Evolutionary conservation across 768 basidiomycete species (phyloP).

Genomic region (Dioszegia hungarica): DNA sequence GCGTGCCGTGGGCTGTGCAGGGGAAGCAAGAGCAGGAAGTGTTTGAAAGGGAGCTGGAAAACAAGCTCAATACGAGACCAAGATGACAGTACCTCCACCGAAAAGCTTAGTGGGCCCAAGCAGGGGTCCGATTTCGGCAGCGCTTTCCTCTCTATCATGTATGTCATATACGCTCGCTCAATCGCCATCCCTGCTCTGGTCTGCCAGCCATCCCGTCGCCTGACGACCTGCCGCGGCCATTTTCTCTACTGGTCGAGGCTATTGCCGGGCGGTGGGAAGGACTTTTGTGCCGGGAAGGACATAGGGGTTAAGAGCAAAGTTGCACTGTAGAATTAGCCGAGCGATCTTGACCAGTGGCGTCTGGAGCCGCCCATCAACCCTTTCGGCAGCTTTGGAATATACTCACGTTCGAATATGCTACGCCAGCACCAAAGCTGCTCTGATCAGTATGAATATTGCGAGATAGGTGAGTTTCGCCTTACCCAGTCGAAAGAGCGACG

Average conservation of each 20-base stretch:
- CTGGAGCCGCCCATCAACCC: background rate
- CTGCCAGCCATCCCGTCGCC: too few relatives aligned
- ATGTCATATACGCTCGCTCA: too few relatives aligned
- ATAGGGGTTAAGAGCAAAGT: slow-evolving; percentile 51
- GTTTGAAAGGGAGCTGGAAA: background rate
- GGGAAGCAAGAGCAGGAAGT: background rate
- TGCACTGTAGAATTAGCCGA: slow-evolving; percentile 36
- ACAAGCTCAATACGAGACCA: background rate
- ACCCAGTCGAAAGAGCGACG: slow-evolving; percentile 49
- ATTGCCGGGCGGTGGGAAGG: slow-evolving; percentile 23
- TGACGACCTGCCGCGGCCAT: background rate
- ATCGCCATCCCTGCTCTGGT: too few relatives aligned
- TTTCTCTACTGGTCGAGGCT: background rate
- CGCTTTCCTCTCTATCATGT: too few relatives aligned
- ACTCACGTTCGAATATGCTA: slow-evolving; percentile 48
- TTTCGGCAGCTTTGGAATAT: too few relatives aligned
- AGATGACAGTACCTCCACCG: background rate
- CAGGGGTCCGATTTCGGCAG: too few relatives aligned
- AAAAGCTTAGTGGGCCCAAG: too few relatives aligned
- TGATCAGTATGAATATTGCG: background rate
- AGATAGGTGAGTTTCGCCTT: slow-evolving; percentile 12
- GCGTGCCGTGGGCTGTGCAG: slow-evolving; percentile 27
- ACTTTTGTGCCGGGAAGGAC: slow-evolving; percentile 49
- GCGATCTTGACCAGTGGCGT: background rate
- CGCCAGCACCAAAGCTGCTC: slow-evolving; percentile 47